A percentile compares a stretch with the other conserved stretches of the same genome.
phyloP scores from a whole-genome alignment of 2,329 filamentous ascomycete species.

The Nakataea oryzae region DNA sequence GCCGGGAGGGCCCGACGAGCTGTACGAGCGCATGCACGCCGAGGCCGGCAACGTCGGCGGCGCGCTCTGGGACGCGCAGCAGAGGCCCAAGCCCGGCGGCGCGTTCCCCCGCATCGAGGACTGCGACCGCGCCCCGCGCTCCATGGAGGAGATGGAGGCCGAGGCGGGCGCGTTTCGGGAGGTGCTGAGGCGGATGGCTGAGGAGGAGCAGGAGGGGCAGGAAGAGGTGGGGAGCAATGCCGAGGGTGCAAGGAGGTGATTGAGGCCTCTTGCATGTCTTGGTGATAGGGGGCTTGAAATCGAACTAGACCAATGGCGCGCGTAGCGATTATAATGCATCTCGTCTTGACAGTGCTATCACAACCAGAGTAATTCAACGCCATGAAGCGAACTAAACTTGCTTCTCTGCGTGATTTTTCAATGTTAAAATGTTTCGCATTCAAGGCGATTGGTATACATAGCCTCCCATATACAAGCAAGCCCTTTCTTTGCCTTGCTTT shows the following conservation, averaged over 20 bases:
- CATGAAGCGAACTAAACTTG: no score
- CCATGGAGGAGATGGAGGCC: constrained; percentile 63
- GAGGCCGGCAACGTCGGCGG: constrained; percentile 77
- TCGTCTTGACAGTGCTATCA: no score
- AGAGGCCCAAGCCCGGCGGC: constrained; percentile 37
- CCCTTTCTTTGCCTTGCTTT: no score
- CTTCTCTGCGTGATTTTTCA: no score
- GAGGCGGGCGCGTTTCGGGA: constrained; percentile 62
- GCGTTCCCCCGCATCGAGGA: constrained; percentile 64
- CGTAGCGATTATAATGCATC: not conserved
- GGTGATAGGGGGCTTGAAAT: no score
- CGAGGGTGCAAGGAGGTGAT: not conserved
- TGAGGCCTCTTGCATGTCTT: not conserved
- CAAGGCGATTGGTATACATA: no score
- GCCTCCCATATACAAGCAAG: no score
- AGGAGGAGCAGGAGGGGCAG: constrained; percentile 7
- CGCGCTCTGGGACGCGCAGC: constrained; percentile 45
- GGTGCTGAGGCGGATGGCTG: constrained; percentile 33
- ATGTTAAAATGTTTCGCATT: no score
- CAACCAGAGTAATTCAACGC: no score
- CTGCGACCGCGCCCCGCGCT: constrained; percentile 54
- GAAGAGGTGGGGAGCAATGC: not conserved
- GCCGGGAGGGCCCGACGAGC: constrained; percentile 49
- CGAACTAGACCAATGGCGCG: not conserved
- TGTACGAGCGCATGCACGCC: constrained; percentile 75